Evolutionary conservation across 371 early-diverging fungal species (phyloP), one percentile per base, ranked within the genome.

Genomic region (Syncephalastrum monosporum): DNA sequence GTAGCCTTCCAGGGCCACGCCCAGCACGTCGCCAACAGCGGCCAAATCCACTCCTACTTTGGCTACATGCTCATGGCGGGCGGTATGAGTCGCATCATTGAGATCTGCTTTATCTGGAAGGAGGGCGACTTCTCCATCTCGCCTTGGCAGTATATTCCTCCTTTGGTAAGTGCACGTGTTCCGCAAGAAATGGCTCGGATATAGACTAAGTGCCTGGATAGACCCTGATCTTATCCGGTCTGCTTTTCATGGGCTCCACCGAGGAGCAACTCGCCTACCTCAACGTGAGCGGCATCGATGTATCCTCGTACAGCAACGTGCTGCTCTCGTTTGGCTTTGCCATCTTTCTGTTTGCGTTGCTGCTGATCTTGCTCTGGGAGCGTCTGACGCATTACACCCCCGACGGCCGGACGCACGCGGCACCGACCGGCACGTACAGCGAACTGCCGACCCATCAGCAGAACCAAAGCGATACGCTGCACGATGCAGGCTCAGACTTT

Each of bases 211-310:
- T 25, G 41, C 41, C 21, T 41, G n/a, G 4, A 13, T 64, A 76
- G 77, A 71, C 65, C 14, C 55, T 87, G 55, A 75, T 82, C 10
- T 67, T 86, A 51, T 72, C 86, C 33, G 87, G 87, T 43, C 53
- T 83, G 13, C 59, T 79, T 21, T 87, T 87, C 55, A 87, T 87
- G 87, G 75, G 83, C 13, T 74, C 84, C 23, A 85, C 83, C 47
- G 82, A 78, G 64, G 78, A 87, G 51, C 84, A 81, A 55, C 65
- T 87, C 12, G 51, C 47, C 3, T 66, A 67, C 27, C 63, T 87
- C n/a, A 57, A 50, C 27, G 51, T 51, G 5, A 65, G 72, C 7
- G 74, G 61, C 24, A 65, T 83, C 33, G 87, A 87, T 53, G 63
- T 81, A 29, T 71, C 74, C 42, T 83, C 87, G 0, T 87, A 84